Evolutionary conservation across 1,284 basidiomycete species (phyloP), one percentile per base, ranked within the genome.

Genomic region (Inonotus obliquus): DNA sequence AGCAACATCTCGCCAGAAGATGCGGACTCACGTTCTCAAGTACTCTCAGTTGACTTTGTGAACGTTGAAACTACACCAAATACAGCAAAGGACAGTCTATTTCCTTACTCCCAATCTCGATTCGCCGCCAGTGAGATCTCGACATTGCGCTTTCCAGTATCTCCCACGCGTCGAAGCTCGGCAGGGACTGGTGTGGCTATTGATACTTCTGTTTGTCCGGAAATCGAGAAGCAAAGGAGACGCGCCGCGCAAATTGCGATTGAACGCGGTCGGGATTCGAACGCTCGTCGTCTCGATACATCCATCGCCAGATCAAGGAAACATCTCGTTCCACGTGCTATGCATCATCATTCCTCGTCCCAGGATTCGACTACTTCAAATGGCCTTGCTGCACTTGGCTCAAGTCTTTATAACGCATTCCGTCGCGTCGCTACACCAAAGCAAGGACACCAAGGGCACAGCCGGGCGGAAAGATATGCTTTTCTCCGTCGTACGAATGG

Each of bases 21-120:
- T 47, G 47, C 57, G 7, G 62, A 63, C 23, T 27, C 37, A 13
- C 59, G 59, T 29, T 63, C 62, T 9, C 62, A 63, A 41, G 62
- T 60, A 19, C 54, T 63, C 21, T 49, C 62, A 9, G 39, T 63
- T 21, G 62, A 63, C 29, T 41, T 60, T 45, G 19, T 52, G 27
- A 44, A 47, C 23, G 27, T 56, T n/a, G 53, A 27, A 29, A 45
- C 51, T 41, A 41, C 61, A 14, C 63, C 63, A 17, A 59, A 54
- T 37, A 57, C 62, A 9, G 62, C 58, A 21, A 59, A 52, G 32
- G 54, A 63, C 14, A 58, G 54, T 29, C 10, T 63, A 23, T 63
- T 48, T 44, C 58, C 58, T n/a, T 63, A 63, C 25, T 38, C 56
- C 23, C 54, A 54, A 25, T 61, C 58, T 21, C 60, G 60, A 4